phyloP scores from a whole-genome alignment of 1,284 basidiomycete species.

The Ustilago lituana region DNA sequence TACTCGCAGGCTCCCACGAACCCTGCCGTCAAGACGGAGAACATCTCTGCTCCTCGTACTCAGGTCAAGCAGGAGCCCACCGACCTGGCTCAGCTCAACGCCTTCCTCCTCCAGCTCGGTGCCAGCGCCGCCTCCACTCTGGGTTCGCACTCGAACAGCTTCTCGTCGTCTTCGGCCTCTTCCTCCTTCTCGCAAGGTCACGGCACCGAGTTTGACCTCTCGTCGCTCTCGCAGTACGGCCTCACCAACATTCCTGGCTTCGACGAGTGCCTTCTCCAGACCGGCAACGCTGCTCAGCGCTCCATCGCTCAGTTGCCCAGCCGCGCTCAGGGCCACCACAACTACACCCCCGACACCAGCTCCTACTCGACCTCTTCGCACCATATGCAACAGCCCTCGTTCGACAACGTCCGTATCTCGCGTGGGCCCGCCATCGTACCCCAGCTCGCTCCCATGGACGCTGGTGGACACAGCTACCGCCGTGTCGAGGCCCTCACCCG shows the following conservation, averaged over 20 bases:
- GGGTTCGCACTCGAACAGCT: constrained; percentile 39
- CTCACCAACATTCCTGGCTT: constrained; percentile 61
- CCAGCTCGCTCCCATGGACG: constrained; percentile 54
- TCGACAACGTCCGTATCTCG: constrained; percentile 49
- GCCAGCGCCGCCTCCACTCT: constrained; percentile 55
- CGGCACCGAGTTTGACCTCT: constrained; percentile 52
- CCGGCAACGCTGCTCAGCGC: constrained; percentile 18
- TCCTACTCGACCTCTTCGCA: constrained; percentile 21
- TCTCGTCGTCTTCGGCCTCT: constrained; percentile 22
- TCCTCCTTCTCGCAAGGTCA: constrained; percentile 36
- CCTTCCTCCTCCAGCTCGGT: constrained; percentile 66
- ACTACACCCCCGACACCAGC: constrained; percentile 21
- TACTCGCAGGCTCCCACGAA: constrained; percentile 18
- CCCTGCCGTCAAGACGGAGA: constrained; percentile 19
- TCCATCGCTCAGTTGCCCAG: constrained; percentile 54
- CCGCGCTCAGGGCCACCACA: constrained; percentile 21
- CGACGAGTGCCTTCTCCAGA: constrained; percentile 49
- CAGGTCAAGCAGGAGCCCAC: constrained; percentile 70
- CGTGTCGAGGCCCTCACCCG: constrained; percentile 62
- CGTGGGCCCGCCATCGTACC: constrained; percentile 51
- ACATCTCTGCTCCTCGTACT: constrained; percentile 3
- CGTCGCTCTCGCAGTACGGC: constrained; percentile 49
- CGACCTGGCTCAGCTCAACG: constrained; percentile 65
- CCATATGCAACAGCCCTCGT: constrained; percentile 37
- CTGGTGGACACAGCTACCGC: constrained; percentile 52